Conservation (phyloP, 2,329 filamentous ascomycete genomes). For the Pseudogymnoascus sp. region DNA sequence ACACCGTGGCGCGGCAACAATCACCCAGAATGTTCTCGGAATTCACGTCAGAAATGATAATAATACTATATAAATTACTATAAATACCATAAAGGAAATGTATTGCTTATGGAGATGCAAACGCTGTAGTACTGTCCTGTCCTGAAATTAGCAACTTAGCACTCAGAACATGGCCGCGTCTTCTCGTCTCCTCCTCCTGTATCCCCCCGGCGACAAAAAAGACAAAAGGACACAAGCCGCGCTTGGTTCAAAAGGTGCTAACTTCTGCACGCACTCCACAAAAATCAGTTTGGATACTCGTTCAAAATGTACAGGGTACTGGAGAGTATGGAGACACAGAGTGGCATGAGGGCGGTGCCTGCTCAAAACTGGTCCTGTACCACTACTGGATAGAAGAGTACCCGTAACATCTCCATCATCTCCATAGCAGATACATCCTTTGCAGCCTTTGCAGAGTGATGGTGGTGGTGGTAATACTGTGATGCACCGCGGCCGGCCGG, state of each 20-base stretch:
- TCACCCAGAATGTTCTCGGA: background rate
- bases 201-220: background rate
- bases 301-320: conserved; percentile 3
- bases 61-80: background rate
- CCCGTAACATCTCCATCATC: background rate
- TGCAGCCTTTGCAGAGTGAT: background rate
- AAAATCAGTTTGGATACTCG: conserved; percentile 5
- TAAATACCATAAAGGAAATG: background rate
- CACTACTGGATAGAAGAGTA: background rate
- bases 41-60: background rate
- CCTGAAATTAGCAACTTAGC: background rate
- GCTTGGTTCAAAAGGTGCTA: background rate
- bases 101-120: background rate
- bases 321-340: background rate
- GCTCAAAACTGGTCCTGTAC: background rate
- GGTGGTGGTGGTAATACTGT: background rate
- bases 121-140: background rate
- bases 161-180: background rate
- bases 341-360: background rate
- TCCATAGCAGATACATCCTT: conserved; percentile 5
- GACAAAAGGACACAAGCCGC: background rate
- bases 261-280: background rate
- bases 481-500: conserved; percentile 6
- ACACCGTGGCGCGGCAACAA: background rate
- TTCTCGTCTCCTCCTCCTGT: background rate